Evolutionary conservation across 352 stramenopile genomes (phyloP).

Genomic region (Plasmopara muralis): DNA sequence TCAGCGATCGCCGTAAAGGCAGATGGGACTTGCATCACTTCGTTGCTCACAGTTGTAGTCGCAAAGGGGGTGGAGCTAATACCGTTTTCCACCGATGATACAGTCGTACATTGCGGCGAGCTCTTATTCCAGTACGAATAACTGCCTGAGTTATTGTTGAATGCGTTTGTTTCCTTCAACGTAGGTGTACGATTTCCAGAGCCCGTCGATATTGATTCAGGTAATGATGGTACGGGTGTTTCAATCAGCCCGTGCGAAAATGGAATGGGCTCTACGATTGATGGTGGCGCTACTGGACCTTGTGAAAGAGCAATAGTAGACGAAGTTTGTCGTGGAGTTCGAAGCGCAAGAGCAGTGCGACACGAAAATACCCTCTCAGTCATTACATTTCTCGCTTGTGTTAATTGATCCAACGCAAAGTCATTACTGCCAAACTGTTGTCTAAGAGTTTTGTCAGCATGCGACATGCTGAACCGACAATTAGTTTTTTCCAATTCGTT

Average conservation of each 20-base stretch:
- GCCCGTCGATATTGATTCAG: conserved; percentile 5
- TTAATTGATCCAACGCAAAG: not conserved
- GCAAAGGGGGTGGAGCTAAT: conserved; percentile 3
- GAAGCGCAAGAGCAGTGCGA: not conserved
- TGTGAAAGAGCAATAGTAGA: not conserved
- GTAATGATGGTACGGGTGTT: conserved; percentile 1
- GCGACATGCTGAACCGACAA: not conserved
- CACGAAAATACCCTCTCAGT: not conserved
- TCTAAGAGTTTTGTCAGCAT: not conserved
- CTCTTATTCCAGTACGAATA: conserved; percentile 11
- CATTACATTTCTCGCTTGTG: not conserved
- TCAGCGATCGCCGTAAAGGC: conserved; percentile 7
- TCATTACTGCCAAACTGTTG: not conserved
- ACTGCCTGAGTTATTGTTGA: conserved; percentile 3
- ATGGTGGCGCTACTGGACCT: not conserved
- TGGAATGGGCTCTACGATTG: conserved; percentile 20
- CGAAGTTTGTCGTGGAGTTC: not conserved
- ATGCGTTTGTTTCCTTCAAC: conserved; percentile 6
- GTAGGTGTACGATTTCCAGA: conserved; percentile 3
- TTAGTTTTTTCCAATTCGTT: not conserved
- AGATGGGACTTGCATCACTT: conserved; percentile 11
- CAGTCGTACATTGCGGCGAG: conserved; percentile 3
- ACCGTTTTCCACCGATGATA: conserved; percentile 9
- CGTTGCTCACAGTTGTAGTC: conserved; percentile 10
- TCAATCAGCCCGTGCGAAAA: conserved; percentile 12